These are phyloP conservation scores for Skeletonema costatum DNA, from an alignment of 108 stramenopile species.

Conservation along the genomic window DNA sequence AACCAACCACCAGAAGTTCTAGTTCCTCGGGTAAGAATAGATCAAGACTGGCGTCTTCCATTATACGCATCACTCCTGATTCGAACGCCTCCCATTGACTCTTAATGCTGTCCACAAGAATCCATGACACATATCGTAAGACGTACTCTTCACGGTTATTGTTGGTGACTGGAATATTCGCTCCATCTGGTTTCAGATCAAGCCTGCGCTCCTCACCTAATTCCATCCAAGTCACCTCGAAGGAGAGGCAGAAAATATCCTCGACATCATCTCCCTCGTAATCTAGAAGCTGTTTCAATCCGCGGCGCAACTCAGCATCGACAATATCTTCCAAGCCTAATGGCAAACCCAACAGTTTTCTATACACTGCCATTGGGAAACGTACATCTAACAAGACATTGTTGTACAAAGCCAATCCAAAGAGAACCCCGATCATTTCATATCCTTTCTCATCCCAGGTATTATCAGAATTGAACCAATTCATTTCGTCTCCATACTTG, in stretches of 20 bases:
- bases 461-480: conserved; percentile 90
- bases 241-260: conserved; percentile 80
- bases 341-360: conserved; percentile 77
- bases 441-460: conserved; percentile 83
- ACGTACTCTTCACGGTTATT: conserved; percentile 91
- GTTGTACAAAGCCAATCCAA: conserved; percentile 93
- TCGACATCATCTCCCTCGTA: conserved; percentile 90
- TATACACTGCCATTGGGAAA: conserved; percentile 87
- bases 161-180: conserved; percentile 75
- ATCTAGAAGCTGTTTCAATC: conserved; percentile 81
- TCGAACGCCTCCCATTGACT: conserved; percentile 79
- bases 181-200: conserved; percentile 87
- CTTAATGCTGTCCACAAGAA: conserved; percentile 81
- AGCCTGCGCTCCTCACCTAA: conserved; percentile 66
- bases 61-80: conserved; percentile 72
- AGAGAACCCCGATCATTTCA: conserved; percentile 81
- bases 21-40: conserved; percentile 87
- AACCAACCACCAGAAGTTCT: conserved; percentile 87
- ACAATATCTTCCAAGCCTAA: conserved; percentile 86
- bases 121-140: conserved; percentile 76
- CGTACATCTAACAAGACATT: conserved; percentile 87
- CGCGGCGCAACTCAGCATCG: conserved; percentile 75
- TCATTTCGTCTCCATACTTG: conserved; percentile 62
- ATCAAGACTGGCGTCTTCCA: conserved; percentile 71
- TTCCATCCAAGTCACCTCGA: conserved; percentile 76